A percentile compares a stretch with the other conserved stretches of the same genome.
phyloP scores from a whole-genome alignment of 1,284 basidiomycete species.

The Schizopora paradoxa region DNA sequence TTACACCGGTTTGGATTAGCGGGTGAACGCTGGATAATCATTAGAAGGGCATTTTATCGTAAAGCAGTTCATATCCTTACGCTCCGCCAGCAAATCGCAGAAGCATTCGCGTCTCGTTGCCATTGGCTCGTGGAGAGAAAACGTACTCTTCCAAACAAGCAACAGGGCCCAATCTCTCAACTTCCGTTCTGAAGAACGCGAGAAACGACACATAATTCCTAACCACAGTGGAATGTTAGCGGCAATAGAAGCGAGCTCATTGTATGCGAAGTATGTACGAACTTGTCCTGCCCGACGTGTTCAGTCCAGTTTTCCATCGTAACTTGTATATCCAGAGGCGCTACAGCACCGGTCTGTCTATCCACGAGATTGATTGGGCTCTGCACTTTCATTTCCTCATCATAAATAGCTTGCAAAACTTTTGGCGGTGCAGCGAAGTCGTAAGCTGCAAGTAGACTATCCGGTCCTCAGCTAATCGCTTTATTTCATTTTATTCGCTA shows the following conservation, averaged over 20 bases:
- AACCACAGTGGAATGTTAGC: background rate
- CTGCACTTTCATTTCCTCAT: conserved; percentile 35
- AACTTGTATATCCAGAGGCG: conserved; percentile 35
- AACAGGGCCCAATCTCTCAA: conserved; percentile 38
- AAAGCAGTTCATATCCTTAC: conserved; percentile 31
- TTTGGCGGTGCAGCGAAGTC: conserved; percentile 53
- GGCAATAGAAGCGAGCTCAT: background rate
- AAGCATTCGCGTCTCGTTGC: conserved; percentile 46
- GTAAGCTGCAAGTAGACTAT: conserved; percentile 56
- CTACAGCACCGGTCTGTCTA: conserved; percentile 27
- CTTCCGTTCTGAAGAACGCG: conserved; percentile 48
- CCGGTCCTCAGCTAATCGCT: conserved; percentile 19
- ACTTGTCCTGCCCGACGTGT: conserved; percentile 52
- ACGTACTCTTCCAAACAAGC: conserved; percentile 48
- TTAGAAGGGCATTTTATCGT: conserved; percentile 6
- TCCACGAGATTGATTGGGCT: conserved; percentile 41
- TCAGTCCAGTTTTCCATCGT: conserved; percentile 48
- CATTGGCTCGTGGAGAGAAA: conserved; percentile 46
- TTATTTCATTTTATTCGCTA: background rate
- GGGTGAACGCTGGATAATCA: conserved; percentile 45
- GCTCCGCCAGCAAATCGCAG: conserved; percentile 50
- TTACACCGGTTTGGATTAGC: conserved; percentile 59
- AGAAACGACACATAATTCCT: conserved; percentile 52
- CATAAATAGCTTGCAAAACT: conserved; percentile 49
- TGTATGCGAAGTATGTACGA: conserved; percentile 19